Base-by-base conservation (phyloP, 179 eudicot species). In the Beta macrorhiza region DNA sequence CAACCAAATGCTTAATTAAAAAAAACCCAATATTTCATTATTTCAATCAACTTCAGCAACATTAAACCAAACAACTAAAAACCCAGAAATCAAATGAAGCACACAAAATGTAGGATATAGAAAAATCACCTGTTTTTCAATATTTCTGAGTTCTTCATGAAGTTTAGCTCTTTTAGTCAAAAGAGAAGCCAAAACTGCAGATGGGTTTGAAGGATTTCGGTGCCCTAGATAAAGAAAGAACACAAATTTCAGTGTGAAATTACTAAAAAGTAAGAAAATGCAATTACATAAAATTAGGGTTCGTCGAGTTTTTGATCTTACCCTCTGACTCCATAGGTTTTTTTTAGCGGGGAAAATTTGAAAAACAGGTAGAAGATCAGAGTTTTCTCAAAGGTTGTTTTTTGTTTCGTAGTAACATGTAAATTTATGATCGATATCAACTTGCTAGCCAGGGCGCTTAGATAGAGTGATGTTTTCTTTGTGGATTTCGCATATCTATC, bases 101-200 rank as follows among this genome's bases (percentile, higher is more conserved):
- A 20, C 3, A 5, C 0, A 20, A 10, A 78, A 69, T 19, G 58
- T 15, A 62, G 17, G 53, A 64, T 10, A 4, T 14, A 2, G 5
- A 49, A n/a, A 64, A 64, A 79, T 10, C 53, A 92, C 99, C 97
- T 95, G 98, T 67, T 92, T 92, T 82, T 95, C 99, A 32, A 95
- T 92, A 86, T n/a, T 87, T 25, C 97, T 90, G 67, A 95, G 95
- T 72, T 95, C 99, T 76, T 95, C 98, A 61, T 92, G 95, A 77
- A 93, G 95, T 71, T 91, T 93, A 37, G 97, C 93, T 83, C 97
- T 88, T 89, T 90, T 91, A 87, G 84, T 87, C 77, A 92, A 82
- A 78, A 92, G 86, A 78, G 95, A 88, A 5, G 93, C 91, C 80
- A 95, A 86, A 85, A 90, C 83, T 19, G 87, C 90, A 58, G 99